phyloP scores from a whole-genome alignment of 2,329 filamentous ascomycete species.

The Paramyrothecium roridum region DNA sequence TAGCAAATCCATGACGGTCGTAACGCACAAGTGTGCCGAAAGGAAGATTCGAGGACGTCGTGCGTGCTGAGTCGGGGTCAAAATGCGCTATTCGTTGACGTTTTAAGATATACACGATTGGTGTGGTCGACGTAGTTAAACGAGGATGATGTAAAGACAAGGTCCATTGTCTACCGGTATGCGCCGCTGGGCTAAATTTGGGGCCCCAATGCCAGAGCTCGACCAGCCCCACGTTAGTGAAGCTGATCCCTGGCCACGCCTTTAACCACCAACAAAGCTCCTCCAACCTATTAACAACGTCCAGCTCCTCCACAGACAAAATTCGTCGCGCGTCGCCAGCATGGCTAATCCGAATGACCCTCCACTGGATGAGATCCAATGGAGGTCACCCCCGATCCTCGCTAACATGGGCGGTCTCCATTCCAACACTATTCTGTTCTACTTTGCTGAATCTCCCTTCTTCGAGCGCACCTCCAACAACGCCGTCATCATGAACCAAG shows the following conservation, averaged over 20 bases:
- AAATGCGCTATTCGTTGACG: no score
- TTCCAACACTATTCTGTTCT: constrained; percentile 63
- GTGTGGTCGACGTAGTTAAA: no score
- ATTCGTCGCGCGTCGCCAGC: constrained; percentile 1
- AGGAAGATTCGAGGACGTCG: neutral
- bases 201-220: no score
- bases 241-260: neutral
- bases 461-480: constrained; percentile 68
- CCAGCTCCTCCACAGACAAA: neutral
- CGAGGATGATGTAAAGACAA: neutral
- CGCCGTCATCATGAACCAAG: constrained; percentile 59
- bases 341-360: constrained; percentile 47
- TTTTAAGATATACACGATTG: no score
- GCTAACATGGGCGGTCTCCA: constrained; percentile 57
- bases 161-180: neutral
- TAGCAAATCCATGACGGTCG: constrained; percentile 76
- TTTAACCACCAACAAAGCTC: no score
- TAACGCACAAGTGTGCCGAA: neutral
- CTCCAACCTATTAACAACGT: neutral
- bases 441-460: constrained; percentile 66
- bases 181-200: neutral
- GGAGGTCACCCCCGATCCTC: constrained; percentile 50
- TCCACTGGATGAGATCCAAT: constrained; percentile 66
- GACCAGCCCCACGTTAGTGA: neutral
- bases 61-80: neutral